phyloP scores from a whole-genome alignment of 164 flowering plant species.

The Amborella trichopoda region DNA sequence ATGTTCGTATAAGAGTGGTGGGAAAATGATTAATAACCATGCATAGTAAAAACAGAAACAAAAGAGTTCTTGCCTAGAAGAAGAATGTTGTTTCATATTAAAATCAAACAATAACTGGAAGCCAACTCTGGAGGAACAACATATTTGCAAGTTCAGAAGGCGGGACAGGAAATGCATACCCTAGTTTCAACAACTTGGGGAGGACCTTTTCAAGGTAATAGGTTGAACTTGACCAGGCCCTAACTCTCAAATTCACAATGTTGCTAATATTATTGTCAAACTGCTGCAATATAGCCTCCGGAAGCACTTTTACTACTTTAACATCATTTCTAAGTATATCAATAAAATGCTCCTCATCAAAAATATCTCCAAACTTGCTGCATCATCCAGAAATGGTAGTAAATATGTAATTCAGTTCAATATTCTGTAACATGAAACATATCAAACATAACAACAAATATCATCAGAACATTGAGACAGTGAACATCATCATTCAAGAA shows the following conservation, averaged over 20 bases:
- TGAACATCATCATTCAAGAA: too few relatives aligned
- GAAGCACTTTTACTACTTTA: conserved; percentile 61
- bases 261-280: conserved; percentile 80
- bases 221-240: conserved; percentile 79
- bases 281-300: conserved; percentile 52
- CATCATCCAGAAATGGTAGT: not conserved
- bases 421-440: conserved; percentile 1
- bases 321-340: conserved; percentile 54
- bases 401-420: not conserved
- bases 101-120: too few relatives aligned
- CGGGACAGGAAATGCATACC: too few relatives aligned
- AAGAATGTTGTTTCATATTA: too few relatives aligned
- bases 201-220: conserved; percentile 73
- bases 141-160: too few relatives aligned
- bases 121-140: too few relatives aligned
- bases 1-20: conserved; percentile 2
- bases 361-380: conserved; percentile 90
- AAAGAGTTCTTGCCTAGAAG: not conserved
- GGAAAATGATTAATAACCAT: not conserved
- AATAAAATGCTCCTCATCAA: conserved; percentile 87
- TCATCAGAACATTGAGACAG: too few relatives aligned
- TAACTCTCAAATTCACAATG: conserved; percentile 76
- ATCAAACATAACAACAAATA: too few relatives aligned
- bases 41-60: not conserved
- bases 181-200: conserved; percentile 50